phyloP scores from a whole-genome alignment of 2,329 filamentous ascomycete genomes.

The Colletotrichum spinosum region DNA sequence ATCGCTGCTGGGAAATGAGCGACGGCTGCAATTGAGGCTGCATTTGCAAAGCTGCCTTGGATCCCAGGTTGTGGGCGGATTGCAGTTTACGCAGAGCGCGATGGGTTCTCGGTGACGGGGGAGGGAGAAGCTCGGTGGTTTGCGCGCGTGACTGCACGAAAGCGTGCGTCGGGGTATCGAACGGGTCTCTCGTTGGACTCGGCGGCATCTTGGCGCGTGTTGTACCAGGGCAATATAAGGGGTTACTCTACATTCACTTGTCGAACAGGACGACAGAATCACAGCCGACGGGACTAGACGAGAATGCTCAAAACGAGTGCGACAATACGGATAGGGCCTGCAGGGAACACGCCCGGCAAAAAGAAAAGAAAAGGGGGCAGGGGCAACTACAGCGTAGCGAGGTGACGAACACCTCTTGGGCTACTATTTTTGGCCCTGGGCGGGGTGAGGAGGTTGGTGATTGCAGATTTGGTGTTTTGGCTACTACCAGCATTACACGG shows the following conservation, averaged over 20 bases:
- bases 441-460: slow-evolving; percentile 36
- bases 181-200: slow-evolving; percentile 45
- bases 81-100: slow-evolving; percentile 79
- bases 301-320: slow-evolving; percentile 18
- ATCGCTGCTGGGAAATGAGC: slow-evolving; percentile 73
- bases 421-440: slow-evolving; percentile 35
- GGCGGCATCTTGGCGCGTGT: slow-evolving; percentile 41
- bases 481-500: slow-evolving; percentile 9
- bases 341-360: slow-evolving; percentile 6
- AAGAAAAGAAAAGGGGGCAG: slow-evolving; percentile 1
- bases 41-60: slow-evolving; percentile 58
- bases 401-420: slow-evolving; percentile 31
- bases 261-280: slow-evolving; percentile 5
- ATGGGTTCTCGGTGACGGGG: slow-evolving; percentile 73
- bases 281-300: slow-evolving; percentile 23
- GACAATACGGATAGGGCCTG: not conserved
- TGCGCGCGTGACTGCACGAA: slow-evolving; percentile 39
- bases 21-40: slow-evolving; percentile 51
- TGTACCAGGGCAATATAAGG: slow-evolving; percentile 29
- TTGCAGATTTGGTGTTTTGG: slow-evolving; percentile 32
- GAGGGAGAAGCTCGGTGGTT: slow-evolving; percentile 61
- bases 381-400: slow-evolving; percentile 29
- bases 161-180: slow-evolving; percentile 41
- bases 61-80: slow-evolving; percentile 77
- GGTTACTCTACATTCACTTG: slow-evolving; percentile 17